Conservation (phyloP, 108 stramenopile genomes). For the Skeletonema grethae region DNA sequence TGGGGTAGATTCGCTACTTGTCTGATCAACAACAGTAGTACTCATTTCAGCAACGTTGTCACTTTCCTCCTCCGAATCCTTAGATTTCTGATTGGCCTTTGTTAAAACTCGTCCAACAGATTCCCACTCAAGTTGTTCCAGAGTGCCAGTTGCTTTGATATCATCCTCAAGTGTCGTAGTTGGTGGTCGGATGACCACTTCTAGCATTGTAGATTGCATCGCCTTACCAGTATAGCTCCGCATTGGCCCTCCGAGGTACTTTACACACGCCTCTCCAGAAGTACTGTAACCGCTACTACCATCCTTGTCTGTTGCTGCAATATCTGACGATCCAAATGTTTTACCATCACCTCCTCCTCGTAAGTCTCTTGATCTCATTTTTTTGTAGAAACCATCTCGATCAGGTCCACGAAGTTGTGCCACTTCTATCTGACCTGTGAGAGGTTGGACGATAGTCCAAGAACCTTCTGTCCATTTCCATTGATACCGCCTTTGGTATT, state of each 20-base stretch:
- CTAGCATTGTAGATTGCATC: slow-evolving; percentile 63
- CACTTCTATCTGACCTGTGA: slow-evolving; percentile 69
- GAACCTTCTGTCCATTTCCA: slow-evolving; percentile 73
- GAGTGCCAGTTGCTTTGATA: slow-evolving; percentile 33
- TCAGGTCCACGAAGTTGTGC: slow-evolving; percentile 69
- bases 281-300: slow-evolving; percentile 38
- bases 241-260: slow-evolving; percentile 75
- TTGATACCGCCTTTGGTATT: slow-evolving; percentile 28
- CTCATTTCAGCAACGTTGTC: slow-evolving; percentile 14
- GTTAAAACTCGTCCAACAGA: slow-evolving; percentile 27
- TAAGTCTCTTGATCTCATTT: slow-evolving; percentile 50
- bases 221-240: slow-evolving; percentile 66
- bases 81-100: slow-evolving; percentile 18
- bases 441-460: slow-evolving; percentile 68
- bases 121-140: slow-evolving; percentile 46
- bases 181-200: slow-evolving; percentile 79
- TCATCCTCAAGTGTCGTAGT: slow-evolving; percentile 49
- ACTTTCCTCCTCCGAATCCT: slow-evolving; percentile 23
- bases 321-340: slow-evolving; percentile 3
- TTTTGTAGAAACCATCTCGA: slow-evolving; percentile 61
- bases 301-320: slow-evolving; percentile 5
- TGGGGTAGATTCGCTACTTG: slow-evolving; percentile 4
- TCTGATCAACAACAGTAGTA: not conserved
- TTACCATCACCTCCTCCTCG: slow-evolving; percentile 77
- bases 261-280: slow-evolving; percentile 64